Evolutionary conservation across 129 eudicot species (phyloP).

Genomic region (Artemisia argyi): DNA sequence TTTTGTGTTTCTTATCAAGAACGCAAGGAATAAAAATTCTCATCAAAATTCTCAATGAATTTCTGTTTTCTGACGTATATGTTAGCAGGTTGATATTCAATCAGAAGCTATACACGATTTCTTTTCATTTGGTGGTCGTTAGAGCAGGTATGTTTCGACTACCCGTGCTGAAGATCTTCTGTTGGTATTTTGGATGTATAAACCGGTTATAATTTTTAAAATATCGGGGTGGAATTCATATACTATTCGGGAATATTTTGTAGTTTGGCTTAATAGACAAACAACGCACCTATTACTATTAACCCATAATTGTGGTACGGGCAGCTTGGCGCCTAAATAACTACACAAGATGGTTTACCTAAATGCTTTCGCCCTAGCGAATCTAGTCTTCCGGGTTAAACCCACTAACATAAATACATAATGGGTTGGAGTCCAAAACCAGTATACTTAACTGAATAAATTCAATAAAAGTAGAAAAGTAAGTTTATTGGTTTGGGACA

Average conservation of each 20-base stretch:
- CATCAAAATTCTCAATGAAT: not conserved
- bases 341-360: not conserved
- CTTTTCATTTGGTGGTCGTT: not conserved
- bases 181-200: not conserved
- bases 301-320: not conserved
- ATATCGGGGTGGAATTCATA: not conserved
- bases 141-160: slow-evolving; percentile 6
- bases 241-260: not conserved
- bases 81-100: slow-evolving; percentile 7
- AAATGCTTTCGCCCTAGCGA: not conserved
- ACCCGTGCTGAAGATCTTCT: not conserved
- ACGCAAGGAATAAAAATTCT: not conserved
- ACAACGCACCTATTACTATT: not conserved
- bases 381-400: not conserved
- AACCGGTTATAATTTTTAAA: not conserved
- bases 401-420: not conserved
- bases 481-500: no score
- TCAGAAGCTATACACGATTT: not conserved
- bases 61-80: not conserved
- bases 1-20: not conserved
- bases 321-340: not conserved
- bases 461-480: no score
- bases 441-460: no score
- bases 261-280: not conserved
- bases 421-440: not conserved